These are phyloP conservation scores for Fragilaria crotonensis DNA, from an alignment of 108 stramenopile genomes.

Conservation along the genomic window DNA sequence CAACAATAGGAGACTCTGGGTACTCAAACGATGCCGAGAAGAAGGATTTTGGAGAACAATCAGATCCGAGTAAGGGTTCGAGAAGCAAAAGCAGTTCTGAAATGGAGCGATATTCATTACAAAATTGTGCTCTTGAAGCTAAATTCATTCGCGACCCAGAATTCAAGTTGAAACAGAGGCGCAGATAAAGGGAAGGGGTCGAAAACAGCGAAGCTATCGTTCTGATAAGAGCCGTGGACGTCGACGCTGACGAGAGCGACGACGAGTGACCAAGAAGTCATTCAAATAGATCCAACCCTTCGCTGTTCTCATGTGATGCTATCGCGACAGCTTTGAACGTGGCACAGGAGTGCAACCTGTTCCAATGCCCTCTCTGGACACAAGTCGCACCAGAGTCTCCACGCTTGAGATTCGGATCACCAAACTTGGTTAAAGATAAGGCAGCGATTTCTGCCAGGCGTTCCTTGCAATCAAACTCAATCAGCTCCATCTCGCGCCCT, in stretches of 20 bases:
- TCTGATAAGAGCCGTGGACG: too few species aligned
- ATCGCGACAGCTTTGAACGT: too few species aligned
- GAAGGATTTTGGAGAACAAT: conserved; percentile 57
- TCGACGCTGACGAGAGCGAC: too few species aligned
- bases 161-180: too few species aligned
- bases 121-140: conserved; percentile 73
- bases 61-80: conserved; percentile 59
- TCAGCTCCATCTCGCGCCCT: conserved; percentile 15
- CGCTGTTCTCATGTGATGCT: too few species aligned
- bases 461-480: conserved; percentile 20
- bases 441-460: conserved; percentile 31
- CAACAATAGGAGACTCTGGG: conserved; percentile 89
- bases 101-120: conserved; percentile 48
- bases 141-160: conserved; percentile 52
- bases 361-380: conserved; percentile 8
- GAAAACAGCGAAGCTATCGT: too few species aligned
- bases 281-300: too few species aligned
- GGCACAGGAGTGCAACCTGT: conserved; percentile 6
- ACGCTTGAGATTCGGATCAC: conserved; percentile 1
- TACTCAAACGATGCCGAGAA: conserved; percentile 74
- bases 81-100: conserved; percentile 53
- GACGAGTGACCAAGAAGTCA: too few species aligned
- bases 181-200: too few species aligned
- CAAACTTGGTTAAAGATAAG: conserved; percentile 10
- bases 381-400: conserved; percentile 10